Percentiles rank a stretch among this genome's conserved stretches.
phyloP scores from a whole-genome alignment of 192 early-diverging fungal species.

The Coemansia sp. region DNA sequence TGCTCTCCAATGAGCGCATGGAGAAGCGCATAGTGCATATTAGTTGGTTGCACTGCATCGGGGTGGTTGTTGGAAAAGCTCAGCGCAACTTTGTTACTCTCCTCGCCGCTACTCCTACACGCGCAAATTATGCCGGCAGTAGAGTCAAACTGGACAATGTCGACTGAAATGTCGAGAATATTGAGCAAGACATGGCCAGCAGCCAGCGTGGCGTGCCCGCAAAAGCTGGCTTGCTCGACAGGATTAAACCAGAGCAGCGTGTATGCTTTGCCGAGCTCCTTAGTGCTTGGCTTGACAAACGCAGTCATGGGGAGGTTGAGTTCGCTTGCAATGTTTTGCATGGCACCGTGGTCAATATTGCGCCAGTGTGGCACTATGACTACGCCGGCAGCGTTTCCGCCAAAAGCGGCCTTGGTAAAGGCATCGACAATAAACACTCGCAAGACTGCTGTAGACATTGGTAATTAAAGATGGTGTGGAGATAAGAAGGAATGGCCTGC shows the following conservation, averaged over 20 bases:
- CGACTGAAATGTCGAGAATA: neutral
- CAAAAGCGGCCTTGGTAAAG: constrained; percentile 17
- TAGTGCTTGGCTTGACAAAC: constrained; percentile 23
- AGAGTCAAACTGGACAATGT: constrained; percentile 1
- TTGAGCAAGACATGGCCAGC: constrained; percentile 29
- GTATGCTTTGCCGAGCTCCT: neutral
- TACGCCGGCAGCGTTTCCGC: constrained; percentile 29
- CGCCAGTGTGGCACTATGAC: constrained; percentile 8
- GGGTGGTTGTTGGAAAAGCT: neutral
- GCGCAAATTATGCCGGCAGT: neutral
- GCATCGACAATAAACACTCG: constrained; percentile 26
- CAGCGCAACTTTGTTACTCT: neutral
- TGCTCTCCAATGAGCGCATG: constrained; percentile 1
- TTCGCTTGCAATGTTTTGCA: constrained; percentile 34
- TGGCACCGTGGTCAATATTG: neutral
- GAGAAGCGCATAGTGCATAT: neutral
- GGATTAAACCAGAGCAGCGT: constrained; percentile 15
- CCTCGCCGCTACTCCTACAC: neutral
- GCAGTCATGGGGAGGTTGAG: constrained; percentile 46
- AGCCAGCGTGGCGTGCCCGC: constrained; percentile 15
- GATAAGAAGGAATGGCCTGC: neutral
- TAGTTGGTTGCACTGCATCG: neutral
- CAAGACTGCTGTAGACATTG: neutral
- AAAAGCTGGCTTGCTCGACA: neutral
- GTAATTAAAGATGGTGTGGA: neutral